Evolutionary conservation across 2,329 filamentous ascomycete species (phyloP).

Genomic region (Hawksworthiomyces lignivorus): DNA sequence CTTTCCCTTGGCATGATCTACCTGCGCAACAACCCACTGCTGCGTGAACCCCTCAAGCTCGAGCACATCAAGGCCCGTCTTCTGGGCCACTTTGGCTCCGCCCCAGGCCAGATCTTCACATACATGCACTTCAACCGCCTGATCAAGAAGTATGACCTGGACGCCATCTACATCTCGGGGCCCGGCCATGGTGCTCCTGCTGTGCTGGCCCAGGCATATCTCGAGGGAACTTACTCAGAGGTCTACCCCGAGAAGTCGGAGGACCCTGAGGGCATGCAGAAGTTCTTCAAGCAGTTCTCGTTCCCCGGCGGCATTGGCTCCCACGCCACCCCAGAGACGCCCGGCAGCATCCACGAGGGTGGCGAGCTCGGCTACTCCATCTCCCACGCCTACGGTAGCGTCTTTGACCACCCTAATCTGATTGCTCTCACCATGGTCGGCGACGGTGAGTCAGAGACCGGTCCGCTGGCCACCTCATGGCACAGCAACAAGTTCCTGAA

Average conservation of each 20-base stretch:
- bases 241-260: constrained; percentile 68
- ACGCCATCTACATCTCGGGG: constrained; percentile 66
- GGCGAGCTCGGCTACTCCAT: constrained; percentile 77
- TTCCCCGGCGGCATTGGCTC: constrained; percentile 74
- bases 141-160: constrained; percentile 71
- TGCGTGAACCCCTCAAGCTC: constrained; percentile 58
- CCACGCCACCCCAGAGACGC: constrained; percentile 72
- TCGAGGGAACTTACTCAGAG: constrained; percentile 71
- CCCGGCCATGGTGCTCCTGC: constrained; percentile 73
- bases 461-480: constrained; percentile 71
- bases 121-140: constrained; percentile 77
- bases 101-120: constrained; percentile 73
- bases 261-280: constrained; percentile 59
- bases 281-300: constrained; percentile 77
- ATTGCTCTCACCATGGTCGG: constrained; percentile 74
- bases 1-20: constrained; percentile 76
- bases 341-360: constrained; percentile 69
- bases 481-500: constrained; percentile 79
- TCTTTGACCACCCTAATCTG: constrained; percentile 67
- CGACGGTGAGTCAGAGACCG: constrained; percentile 75
- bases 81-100: constrained; percentile 71
- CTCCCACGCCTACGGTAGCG: constrained; percentile 69
- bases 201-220: constrained; percentile 66
- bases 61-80: constrained; percentile 68
- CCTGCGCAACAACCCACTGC: constrained; percentile 63